Conservation (phyloP, 2,329 filamentous ascomycete genomes). For the Ophiocordyceps robertsii region DNA sequence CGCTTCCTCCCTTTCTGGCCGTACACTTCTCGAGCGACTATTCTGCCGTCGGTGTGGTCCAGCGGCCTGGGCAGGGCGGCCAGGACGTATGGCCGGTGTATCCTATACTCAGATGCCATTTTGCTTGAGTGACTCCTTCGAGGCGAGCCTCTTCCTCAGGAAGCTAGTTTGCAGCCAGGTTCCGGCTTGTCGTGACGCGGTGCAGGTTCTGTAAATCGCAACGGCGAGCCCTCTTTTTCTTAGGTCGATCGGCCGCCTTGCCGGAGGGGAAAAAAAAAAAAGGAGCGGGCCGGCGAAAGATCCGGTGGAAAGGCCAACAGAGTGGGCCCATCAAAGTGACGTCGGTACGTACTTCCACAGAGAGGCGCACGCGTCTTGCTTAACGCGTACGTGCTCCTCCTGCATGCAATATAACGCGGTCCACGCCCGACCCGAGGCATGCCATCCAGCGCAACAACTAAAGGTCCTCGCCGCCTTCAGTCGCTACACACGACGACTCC, state of each 20-base stretch:
- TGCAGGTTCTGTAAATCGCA: neutral
- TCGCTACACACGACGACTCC: too few relatives aligned
- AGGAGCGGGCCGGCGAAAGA: constrained; percentile 17
- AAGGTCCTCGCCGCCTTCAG: neutral
- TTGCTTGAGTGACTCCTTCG: neutral
- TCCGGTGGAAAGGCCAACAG: constrained; percentile 15
- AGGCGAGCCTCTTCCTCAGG: neutral
- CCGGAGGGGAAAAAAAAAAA: constrained; percentile 16
- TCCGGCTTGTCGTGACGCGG: neutral
- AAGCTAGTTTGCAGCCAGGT: neutral
- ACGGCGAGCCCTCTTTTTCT: neutral
- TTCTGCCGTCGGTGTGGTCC: constrained; percentile 34
- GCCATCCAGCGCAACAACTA: neutral
- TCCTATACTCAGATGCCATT: constrained; percentile 47
- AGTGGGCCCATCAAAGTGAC: neutral
- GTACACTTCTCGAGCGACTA: constrained; percentile 47
- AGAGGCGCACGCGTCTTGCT: too few relatives aligned
- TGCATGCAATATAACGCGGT: too few relatives aligned
- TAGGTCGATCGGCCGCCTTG: neutral
- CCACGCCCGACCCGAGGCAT: neutral
- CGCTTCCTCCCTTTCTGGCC: constrained; percentile 50
- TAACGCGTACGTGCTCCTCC: too few relatives aligned
- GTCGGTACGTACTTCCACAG: neutral
- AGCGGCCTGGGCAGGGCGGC: constrained; percentile 45
- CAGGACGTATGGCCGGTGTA: constrained; percentile 52